A percentile compares a stretch with the other conserved stretches of the same genome.
phyloP scores from a whole-genome alignment of 768 basidiomycete genomes.

The Hygrophoropsis aurantiaca region DNA sequence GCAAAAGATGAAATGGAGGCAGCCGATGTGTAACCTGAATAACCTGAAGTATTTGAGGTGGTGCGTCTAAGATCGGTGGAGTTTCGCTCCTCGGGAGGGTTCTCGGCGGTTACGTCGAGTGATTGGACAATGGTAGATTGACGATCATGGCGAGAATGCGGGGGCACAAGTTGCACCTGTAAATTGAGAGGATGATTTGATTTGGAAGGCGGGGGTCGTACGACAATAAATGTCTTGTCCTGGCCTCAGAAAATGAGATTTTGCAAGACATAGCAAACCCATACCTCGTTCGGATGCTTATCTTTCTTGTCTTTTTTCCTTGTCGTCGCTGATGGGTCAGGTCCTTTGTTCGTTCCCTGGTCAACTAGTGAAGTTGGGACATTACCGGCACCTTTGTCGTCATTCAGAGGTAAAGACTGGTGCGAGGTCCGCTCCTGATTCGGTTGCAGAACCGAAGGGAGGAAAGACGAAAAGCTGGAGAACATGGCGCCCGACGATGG shows the following conservation, averaged over 20 bases:
- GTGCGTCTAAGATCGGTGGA: constrained; percentile 27
- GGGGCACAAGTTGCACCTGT: constrained; percentile 86
- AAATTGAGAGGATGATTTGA: constrained; percentile 87
- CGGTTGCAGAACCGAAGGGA: constrained; percentile 48
- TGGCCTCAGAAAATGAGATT: constrained; percentile 1
- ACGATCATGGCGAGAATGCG: constrained; percentile 42
- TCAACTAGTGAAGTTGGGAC: background rate
- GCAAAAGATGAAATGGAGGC: constrained; percentile 39
- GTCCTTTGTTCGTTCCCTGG: background rate
- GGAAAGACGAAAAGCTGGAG: constrained; percentile 49
- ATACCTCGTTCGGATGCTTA: constrained; percentile 48
- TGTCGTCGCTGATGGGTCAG: constrained; percentile 31
- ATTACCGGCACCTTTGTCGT: constrained; percentile 3
- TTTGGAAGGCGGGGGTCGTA: constrained; percentile 84
- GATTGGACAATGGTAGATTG: constrained; percentile 41
- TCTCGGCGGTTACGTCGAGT: constrained; percentile 38
- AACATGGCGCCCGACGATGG: constrained; percentile 40
- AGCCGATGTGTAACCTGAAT: constrained; percentile 51
- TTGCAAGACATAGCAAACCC: constrained; percentile 11
- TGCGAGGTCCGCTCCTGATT: constrained; percentile 20
- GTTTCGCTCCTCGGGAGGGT: constrained; percentile 19
- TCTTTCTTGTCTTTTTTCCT: constrained; percentile 50
- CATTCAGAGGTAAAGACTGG: constrained; percentile 18
- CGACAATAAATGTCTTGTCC: constrained; percentile 85
- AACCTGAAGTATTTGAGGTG: constrained; percentile 38